Conservation (phyloP, 495 filamentous ascomycete species). For the Talaromyces trachyspermus region DNA sequence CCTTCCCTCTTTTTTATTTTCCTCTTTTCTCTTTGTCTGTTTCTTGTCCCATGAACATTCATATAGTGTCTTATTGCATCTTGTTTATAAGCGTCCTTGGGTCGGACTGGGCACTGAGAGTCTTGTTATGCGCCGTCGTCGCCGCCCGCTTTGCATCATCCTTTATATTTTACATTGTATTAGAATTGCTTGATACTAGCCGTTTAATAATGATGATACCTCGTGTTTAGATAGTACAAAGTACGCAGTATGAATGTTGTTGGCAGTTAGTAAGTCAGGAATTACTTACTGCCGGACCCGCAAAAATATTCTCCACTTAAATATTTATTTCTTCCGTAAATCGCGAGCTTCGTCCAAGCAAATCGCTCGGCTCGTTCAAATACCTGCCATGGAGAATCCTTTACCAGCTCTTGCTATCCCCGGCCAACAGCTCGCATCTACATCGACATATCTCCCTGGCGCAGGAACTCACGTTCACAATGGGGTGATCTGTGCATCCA, state of each 20-base stretch:
- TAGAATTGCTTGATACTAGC: conserved; percentile 4
- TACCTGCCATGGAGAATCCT: conserved; percentile 21
- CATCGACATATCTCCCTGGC: conserved; percentile 57
- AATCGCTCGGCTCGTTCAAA: too few species aligned
- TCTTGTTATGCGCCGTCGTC: neutral
- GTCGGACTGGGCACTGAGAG: neutral
- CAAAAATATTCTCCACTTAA: too few species aligned
- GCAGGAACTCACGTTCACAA: conserved; percentile 75
- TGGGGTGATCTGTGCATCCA: conserved; percentile 64
- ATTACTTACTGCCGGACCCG: too few species aligned
- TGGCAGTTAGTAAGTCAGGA: neutral
- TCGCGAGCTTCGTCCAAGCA: too few species aligned
- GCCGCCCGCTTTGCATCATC: neutral
- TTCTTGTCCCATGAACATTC: conserved; percentile 1
- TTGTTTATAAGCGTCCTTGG: conserved; percentile 8
- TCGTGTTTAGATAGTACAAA: too few species aligned
- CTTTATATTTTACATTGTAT: conserved; percentile 3
- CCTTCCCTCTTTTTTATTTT: neutral
- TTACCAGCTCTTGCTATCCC: conserved; percentile 43
- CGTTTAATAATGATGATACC: conserved; percentile 10
- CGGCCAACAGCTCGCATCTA: conserved; percentile 69
- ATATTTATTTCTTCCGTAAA: too few species aligned
- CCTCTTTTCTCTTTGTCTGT: neutral
- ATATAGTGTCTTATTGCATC: conserved; percentile 2
- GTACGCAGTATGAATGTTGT: too few species aligned